Percentiles rank a stretch among this genome's conserved stretches.
Conservation (phyloP, 768 basidiomycete genomes). For the Rhodotorula diobovata region DNA sequence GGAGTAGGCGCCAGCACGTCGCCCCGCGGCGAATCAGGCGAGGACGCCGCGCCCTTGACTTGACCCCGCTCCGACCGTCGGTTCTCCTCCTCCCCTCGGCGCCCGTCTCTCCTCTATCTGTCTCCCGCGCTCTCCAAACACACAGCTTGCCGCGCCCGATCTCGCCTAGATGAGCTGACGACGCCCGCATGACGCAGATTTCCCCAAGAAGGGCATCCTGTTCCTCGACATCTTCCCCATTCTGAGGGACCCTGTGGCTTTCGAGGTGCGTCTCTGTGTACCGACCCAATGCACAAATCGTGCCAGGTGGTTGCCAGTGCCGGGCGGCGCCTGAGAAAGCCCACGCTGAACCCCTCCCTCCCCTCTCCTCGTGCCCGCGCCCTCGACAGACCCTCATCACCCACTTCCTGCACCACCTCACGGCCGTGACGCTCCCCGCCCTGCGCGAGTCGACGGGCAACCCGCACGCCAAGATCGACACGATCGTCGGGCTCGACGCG, state of each 20-base stretch:
- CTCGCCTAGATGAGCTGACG: neutral
- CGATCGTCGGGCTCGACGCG: constrained; percentile 80
- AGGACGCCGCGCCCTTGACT: too few relatives aligned
- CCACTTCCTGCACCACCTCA: constrained; percentile 77
- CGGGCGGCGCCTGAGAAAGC: too few relatives aligned
- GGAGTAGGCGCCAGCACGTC: too few relatives aligned
- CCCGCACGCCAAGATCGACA: constrained; percentile 54
- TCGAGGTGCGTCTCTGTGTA: constrained; percentile 58
- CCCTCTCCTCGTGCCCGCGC: too few relatives aligned
- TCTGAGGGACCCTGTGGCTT: constrained; percentile 73
- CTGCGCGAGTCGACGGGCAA: constrained; percentile 34
- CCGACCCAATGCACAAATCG: neutral
- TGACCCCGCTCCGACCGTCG: too few relatives aligned
- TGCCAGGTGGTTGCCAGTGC: too few relatives aligned
- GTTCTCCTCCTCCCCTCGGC: too few relatives aligned
- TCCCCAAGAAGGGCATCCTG: constrained; percentile 85
- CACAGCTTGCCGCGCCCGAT: neutral
- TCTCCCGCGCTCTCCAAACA: too few relatives aligned
- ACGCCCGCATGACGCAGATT: constrained; percentile 52
- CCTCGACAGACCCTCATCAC: constrained; percentile 59
- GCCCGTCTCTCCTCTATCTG: too few relatives aligned
- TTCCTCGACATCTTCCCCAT: constrained; percentile 96
- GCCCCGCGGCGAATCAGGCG: too few relatives aligned
- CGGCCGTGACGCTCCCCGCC: constrained; percentile 64
- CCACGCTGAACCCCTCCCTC: neutral